Evolutionary conservation across 495 filamentous ascomycete species (phyloP), one percentile per base, ranked within the genome.

Genomic region (Clohesyomyces aquaticus): DNA sequence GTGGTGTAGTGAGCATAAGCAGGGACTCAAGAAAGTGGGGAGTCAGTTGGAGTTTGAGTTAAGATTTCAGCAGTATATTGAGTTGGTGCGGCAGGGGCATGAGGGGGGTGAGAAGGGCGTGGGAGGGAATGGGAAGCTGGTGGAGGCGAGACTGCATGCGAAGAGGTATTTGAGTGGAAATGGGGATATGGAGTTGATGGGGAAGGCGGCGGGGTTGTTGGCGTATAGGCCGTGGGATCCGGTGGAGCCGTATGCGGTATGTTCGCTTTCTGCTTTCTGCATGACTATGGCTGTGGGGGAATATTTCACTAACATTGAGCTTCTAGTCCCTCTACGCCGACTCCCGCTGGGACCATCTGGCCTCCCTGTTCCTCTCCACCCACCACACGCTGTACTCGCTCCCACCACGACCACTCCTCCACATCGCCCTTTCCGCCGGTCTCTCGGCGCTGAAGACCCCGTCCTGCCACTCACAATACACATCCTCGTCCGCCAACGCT

Each of bases 381-480:
- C 90, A 97, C 76, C 90, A 96, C 79, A 84, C 83, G 26, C 86
- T 98, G 0, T 85, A 95, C 59, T 87, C 87, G n/a, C 79, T 98
- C 11, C 94, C 94, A 0, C 77, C 85, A 4, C 82, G 85, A 12
- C 95, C 95, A 1, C 81, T 96, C n/a, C 82, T 98, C 19, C 91
- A 96, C 74, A 91, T 92, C 64, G 95, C 94, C 16, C 82, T 98
- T 27, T 91, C 88, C 0, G 91, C 94, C 0, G 94, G 94, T 21
- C 82, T 98, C 21, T 96, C 93, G 0, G 92, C 94, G 1, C 87
- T 98, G 49, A 98, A 98, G 71, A 97, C 95, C 2, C 95, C 94
- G 0, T 85, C 92, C 11, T 98, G 94, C 75, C 93, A 98, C 79
- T 90, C 88, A 10, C 77, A 78, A 61, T 82, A 81, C 60, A 81